phyloP scores from a whole-genome alignment of 371 early-diverging fungal genomes.

The Dinochytrium kinnereticum region DNA sequence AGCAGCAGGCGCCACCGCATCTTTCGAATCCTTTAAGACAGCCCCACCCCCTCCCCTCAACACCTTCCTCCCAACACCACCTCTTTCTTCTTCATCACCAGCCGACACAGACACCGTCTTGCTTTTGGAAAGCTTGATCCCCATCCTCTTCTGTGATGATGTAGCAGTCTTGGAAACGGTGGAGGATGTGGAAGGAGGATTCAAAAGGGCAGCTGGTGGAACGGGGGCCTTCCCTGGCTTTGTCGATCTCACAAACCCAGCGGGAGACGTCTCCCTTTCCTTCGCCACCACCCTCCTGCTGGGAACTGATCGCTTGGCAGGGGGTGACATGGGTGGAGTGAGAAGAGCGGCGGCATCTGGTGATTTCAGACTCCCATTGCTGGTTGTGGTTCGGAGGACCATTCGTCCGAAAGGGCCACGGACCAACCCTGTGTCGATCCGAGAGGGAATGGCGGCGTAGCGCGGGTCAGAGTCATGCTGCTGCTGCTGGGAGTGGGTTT shows the following conservation, averaged over 20 bases:
- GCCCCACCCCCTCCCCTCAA: slow-evolving; percentile 1
- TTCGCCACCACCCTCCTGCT: not conserved
- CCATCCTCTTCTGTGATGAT: not conserved
- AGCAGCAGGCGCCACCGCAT: not conserved
- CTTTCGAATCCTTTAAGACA: not conserved
- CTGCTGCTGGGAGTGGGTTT: not conserved
- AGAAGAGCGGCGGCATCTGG: not conserved
- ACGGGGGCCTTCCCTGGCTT: not conserved
- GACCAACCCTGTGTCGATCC: not conserved
- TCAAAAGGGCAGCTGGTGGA: too few relatives aligned
- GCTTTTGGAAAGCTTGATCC: not conserved
- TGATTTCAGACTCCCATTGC: not conserved
- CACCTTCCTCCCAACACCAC: too few relatives aligned
- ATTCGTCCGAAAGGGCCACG: not conserved
- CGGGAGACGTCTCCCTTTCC: too few relatives aligned
- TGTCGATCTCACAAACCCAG: not conserved
- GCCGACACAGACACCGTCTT: not conserved
- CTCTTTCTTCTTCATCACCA: too few relatives aligned
- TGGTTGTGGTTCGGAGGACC: not conserved
- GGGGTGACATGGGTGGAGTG: not conserved
- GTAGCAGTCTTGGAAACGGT: not conserved
- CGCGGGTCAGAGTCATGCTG: not conserved
- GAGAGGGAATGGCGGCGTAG: not conserved
- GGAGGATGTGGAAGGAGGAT: not conserved
- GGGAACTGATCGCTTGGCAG: not conserved